Percentiles rank a stretch among this genome's conserved stretches.
phyloP scores from a whole-genome alignment of 2,329 filamentous ascomycete species.

The Fusarium sp. region DNA sequence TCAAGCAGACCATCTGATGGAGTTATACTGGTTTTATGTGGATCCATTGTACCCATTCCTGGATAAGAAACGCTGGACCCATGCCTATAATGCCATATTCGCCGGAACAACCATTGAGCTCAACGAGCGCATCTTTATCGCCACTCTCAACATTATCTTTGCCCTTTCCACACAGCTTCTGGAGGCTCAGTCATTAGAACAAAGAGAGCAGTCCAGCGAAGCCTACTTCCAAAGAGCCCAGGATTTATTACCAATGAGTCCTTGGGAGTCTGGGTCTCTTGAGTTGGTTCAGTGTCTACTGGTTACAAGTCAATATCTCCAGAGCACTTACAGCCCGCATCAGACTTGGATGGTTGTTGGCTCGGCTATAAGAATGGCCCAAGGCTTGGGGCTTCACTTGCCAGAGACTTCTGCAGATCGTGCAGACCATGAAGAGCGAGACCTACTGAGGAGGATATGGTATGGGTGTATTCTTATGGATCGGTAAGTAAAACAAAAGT shows the following conservation, averaged over 20 bases:
- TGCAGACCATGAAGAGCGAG: conserved; percentile 42
- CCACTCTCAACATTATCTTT: conserved; percentile 63
- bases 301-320: conserved; percentile 64
- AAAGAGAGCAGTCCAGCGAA: conserved; percentile 58
- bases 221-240: conserved; percentile 61
- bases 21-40: conserved; percentile 63
- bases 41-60: conserved; percentile 64
- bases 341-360: conserved; percentile 67
- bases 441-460: conserved; percentile 53
- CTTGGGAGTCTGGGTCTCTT: conserved; percentile 60
- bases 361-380: conserved; percentile 62
- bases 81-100: conserved; percentile 59
- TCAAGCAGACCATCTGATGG: conserved; percentile 62
- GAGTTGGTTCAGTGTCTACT: conserved; percentile 64
- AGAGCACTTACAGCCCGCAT: conserved; percentile 63
- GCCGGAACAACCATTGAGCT: conserved; percentile 54
- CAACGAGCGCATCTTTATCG: conserved; percentile 61
- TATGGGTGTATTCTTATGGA: conserved; percentile 59
- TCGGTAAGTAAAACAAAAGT: conserved; percentile 44
- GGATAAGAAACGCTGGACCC: conserved; percentile 55
- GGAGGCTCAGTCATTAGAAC: conserved; percentile 57
- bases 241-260: conserved; percentile 58
- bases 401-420: conserved; percentile 54
- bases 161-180: conserved; percentile 62
- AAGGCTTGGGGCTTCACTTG: conserved; percentile 63